These are phyloP conservation scores for Alternaria alternata DNA, from an alignment of 2,329 filamentous ascomycete species.

Conservation along the genomic window DNA sequence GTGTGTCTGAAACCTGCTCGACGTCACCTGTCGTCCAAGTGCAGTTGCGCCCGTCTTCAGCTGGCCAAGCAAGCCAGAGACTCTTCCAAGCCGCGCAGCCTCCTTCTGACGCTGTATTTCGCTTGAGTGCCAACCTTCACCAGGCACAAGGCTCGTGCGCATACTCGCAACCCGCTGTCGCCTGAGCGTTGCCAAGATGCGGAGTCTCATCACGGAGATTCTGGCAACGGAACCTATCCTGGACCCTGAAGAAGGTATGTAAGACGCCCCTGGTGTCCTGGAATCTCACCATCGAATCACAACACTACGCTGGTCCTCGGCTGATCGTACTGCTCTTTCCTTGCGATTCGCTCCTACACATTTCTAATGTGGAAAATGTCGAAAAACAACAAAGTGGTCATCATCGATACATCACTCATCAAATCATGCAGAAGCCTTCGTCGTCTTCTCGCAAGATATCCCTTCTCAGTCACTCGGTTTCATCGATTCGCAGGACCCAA, in stretches of 20 bases:
- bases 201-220: slow-evolving; percentile 36
- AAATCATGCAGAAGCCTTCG: slow-evolving; percentile 75
- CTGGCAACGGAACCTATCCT: slow-evolving; percentile 60
- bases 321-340: slow-evolving; percentile 21
- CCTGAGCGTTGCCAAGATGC: slow-evolving; percentile 18
- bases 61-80: slow-evolving; percentile 15
- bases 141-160: slow-evolving; percentile 8
- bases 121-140: slow-evolving; percentile 9
- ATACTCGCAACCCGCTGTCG: slow-evolving; percentile 9
- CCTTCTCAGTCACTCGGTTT: slow-evolving; percentile 77
- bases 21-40: neutral
- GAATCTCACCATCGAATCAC: slow-evolving; percentile 20
- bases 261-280: slow-evolving; percentile 5
- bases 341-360: slow-evolving; percentile 28
- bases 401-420: slow-evolving; percentile 20
- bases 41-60: slow-evolving; percentile 2
- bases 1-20: neutral
- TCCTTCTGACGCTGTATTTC: neutral
- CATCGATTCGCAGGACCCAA: slow-evolving; percentile 73
- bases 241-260: slow-evolving; percentile 67
- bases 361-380: neutral
- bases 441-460: slow-evolving; percentile 80
- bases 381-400: neutral
- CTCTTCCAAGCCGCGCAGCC: slow-evolving; percentile 10
- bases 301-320: slow-evolving; percentile 21